Percentiles rank a stretch among this genome's conserved stretches.
Evolutionary conservation across 257 asterid genomes (phyloP).

Genomic region (Fraxinus quadrangulata): DNA sequence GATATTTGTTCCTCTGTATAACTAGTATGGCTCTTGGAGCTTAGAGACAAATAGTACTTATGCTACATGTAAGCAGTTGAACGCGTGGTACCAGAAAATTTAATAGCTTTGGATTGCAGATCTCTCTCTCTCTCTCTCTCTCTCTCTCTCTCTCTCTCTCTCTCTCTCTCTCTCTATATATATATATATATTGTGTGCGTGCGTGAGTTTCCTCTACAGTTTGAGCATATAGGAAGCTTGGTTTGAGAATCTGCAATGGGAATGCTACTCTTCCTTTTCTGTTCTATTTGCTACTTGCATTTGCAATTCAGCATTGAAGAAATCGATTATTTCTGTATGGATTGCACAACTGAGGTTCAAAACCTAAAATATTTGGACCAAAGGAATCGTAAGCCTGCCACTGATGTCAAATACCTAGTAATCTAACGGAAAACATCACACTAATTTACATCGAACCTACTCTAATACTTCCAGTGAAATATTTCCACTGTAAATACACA

Average conservation of each 20-base stretch:
- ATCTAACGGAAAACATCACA: not conserved
- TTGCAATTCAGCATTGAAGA: not conserved
- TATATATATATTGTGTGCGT: too few relatives aligned
- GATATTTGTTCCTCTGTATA: constrained; percentile 2
- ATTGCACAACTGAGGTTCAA: not conserved
- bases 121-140: constrained; percentile 1
- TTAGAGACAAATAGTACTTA: not conserved
- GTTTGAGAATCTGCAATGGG: not conserved
- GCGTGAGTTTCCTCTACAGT: not conserved
- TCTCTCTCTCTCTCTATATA: constrained; percentile 3
- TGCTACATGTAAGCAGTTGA: not conserved
- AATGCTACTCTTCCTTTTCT: not conserved
- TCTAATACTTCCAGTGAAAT: not conserved
- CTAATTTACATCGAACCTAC: not conserved
- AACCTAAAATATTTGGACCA: not conserved
- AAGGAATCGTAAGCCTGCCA: not conserved
- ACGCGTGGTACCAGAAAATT: not conserved
- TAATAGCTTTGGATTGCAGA: constrained; percentile 5
- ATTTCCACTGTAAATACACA: not conserved
- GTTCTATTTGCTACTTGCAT: not conserved
- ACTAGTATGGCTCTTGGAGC: constrained; percentile 11
- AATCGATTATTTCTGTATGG: not conserved
- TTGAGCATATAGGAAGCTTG: not conserved
- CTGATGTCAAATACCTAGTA: not conserved
- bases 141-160: not conserved